A percentile compares a stretch with the other conserved stretches of the same genome.
Conservation (phyloP, 1,284 basidiomycete genomes). For the Naganishia sp. region DNA sequence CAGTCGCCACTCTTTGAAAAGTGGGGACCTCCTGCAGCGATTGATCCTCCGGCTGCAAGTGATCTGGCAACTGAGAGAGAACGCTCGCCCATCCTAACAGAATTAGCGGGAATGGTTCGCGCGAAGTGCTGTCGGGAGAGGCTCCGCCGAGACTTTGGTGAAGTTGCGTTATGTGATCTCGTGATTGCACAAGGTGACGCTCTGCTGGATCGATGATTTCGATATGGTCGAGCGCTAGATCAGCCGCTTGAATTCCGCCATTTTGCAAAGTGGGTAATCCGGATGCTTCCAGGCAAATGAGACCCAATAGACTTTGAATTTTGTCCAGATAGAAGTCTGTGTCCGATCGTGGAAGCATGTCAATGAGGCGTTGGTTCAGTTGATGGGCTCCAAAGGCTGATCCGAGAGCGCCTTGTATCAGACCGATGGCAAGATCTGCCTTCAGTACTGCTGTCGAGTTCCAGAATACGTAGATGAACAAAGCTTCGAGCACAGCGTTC, state of each 20-base stretch:
- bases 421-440: conserved; percentile 32
- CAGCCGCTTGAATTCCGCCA: conserved; percentile 9
- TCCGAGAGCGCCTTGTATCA: conserved; percentile 32
- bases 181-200: conserved; percentile 30
- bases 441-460: conserved; percentile 13
- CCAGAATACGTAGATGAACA: conserved; percentile 34
- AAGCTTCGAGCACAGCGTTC: conserved; percentile 31
- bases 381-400: conserved; percentile 33
- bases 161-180: conserved; percentile 20
- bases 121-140: conserved; percentile 9
- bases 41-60: conserved; percentile 10
- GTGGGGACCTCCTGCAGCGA: conserved; percentile 2
- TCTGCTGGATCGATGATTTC: conserved; percentile 6
- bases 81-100: conserved; percentile 34
- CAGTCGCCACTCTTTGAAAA: conserved; percentile 30
- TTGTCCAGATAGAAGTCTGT: conserved; percentile 28
- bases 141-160: conserved; percentile 27
- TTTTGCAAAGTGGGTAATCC: conserved; percentile 24
- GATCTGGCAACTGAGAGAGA: conserved; percentile 25
- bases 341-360: conserved; percentile 22
- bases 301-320: conserved; percentile 29
- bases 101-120: conserved; percentile 31
- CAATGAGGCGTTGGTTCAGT: conserved; percentile 30
- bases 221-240: conserved; percentile 5
- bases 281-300: conserved; percentile 29